Evolutionary conservation across 345 rosid genomes (phyloP).

Genomic region (Gynandropsis gynandra): DNA sequence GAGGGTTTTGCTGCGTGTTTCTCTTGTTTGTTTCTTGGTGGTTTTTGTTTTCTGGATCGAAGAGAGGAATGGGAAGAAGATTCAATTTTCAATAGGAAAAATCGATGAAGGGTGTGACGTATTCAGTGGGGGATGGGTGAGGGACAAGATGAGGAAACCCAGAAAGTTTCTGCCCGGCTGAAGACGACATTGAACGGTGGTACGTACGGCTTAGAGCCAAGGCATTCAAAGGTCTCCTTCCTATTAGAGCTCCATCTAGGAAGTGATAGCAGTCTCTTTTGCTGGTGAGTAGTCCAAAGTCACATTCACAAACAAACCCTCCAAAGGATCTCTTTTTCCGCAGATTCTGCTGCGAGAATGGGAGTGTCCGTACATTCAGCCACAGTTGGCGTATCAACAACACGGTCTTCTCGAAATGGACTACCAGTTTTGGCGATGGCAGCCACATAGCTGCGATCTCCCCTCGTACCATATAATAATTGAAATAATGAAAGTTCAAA

Average conservation of each 20-base stretch:
- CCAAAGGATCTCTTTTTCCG: too few species aligned
- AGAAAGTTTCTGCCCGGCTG: too few species aligned
- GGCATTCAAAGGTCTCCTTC: too few species aligned
- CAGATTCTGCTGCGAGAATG: constrained; percentile 63
- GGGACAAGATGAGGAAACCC: constrained; percentile 67
- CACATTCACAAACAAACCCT: too few species aligned
- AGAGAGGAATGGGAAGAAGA: constrained; percentile 45
- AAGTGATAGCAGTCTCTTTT: too few species aligned
- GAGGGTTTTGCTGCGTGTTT: too few species aligned
- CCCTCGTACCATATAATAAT: too few species aligned
- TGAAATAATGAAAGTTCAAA: too few species aligned
- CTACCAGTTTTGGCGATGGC: constrained; percentile 89
- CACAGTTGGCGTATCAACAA: constrained; percentile 87
- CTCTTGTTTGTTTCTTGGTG: neutral
- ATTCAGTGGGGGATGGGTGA: constrained; percentile 80
- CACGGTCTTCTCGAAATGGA: constrained; percentile 76
- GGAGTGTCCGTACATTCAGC: constrained; percentile 94
- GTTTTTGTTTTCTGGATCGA: neutral
- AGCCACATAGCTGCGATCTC: constrained; percentile 78
- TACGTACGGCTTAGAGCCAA: too few species aligned
- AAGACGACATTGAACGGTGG: too few species aligned
- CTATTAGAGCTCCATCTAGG: too few species aligned
- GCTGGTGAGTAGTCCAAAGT: too few species aligned
- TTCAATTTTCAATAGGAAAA: constrained; percentile 55
- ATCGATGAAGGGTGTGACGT: constrained; percentile 55